Conservation (phyloP, 805 yeast genomes). For the Cyberlindnera maclurae region DNA sequence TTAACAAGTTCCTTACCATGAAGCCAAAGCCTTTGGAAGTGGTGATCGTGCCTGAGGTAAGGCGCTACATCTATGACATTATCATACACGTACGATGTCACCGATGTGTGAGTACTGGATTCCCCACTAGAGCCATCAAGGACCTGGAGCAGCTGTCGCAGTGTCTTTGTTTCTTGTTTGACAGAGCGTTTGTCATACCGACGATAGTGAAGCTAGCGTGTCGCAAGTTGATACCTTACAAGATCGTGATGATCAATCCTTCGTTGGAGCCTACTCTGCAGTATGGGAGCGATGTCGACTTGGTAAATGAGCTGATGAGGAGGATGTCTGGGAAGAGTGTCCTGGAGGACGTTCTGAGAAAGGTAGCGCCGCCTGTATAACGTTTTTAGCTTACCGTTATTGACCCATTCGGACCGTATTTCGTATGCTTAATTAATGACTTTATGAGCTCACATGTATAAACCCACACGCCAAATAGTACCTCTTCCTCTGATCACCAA, state of each 20-base stretch:
- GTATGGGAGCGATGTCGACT: constrained; percentile 47
- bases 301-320: constrained; percentile 34
- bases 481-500: too few relatives aligned
- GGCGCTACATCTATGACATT: constrained; percentile 50
- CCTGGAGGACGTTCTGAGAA: constrained; percentile 43
- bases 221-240: constrained; percentile 40
- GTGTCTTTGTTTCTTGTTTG: constrained; percentile 36
- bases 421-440: too few relatives aligned
- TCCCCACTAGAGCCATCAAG: constrained; percentile 38
- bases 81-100: constrained; percentile 46
- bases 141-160: constrained; percentile 36
- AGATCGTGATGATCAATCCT: constrained; percentile 32
- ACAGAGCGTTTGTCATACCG: constrained; percentile 42
- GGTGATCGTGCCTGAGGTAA: constrained; percentile 40
- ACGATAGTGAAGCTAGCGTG: constrained; percentile 44
- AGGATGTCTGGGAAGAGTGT: constrained; percentile 42
- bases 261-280: constrained; percentile 43
- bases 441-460: too few relatives aligned
- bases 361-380: constrained; percentile 46
- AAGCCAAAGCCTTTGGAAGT: constrained; percentile 4
- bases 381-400: too few relatives aligned
- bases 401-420: too few relatives aligned
- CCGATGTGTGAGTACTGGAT: constrained; percentile 45
- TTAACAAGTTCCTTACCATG: constrained; percentile 1
- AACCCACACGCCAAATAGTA: too few relatives aligned